Base-by-base conservation (phyloP, 768 basidiomycete species). In the Suillus subaureus region DNA sequence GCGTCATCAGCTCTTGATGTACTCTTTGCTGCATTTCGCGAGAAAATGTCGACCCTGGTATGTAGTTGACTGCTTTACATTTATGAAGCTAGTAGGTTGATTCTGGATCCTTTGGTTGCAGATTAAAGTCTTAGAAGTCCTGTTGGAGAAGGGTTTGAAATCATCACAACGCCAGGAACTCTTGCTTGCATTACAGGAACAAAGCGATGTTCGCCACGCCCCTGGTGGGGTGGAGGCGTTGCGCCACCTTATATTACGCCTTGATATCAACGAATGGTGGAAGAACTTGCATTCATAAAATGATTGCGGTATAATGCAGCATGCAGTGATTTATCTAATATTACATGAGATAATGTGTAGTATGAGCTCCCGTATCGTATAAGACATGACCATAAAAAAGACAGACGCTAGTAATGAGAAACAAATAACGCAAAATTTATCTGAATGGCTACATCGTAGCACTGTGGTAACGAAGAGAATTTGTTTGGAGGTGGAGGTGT, bases 241-340 rank as follows among this genome's bases (percentile, higher is more conserved):
- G 62, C 80, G 83, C 64, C 82, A 89, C 70, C 75, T 90, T 12
- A 75, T 89, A 23, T 72, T 85, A 21, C 80, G 83, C 40, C 71
- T 89, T 42, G 86, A 86, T 69, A 74, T 86, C 37, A 82, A 79
- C 4, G 82, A 86, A 8, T 90, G 87, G 87, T 90, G 89, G 89
- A 72, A 67, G 26, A 65, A 28, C n/a, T 51, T 51, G 51, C 28
- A 28, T 16, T 43, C 31, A 21, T 26, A 60, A 39, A 62, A 55
- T 28, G 6, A 18, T 13, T 60, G 57, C 26, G 15, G 6, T 60
- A 28, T 16, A 28, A 60, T 42, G 57, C 23, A 58, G 57, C 26
- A 58, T 58, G 39, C 26, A 26, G 49, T 60, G 58, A 42, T 42
- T 60, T 31, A 42, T 6, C 11, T 31, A 42, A 18, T 60, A 18